Base-by-base conservation (phyloP, 495 filamentous ascomycete genomes). In the Apiosordaria backusii region DNA sequence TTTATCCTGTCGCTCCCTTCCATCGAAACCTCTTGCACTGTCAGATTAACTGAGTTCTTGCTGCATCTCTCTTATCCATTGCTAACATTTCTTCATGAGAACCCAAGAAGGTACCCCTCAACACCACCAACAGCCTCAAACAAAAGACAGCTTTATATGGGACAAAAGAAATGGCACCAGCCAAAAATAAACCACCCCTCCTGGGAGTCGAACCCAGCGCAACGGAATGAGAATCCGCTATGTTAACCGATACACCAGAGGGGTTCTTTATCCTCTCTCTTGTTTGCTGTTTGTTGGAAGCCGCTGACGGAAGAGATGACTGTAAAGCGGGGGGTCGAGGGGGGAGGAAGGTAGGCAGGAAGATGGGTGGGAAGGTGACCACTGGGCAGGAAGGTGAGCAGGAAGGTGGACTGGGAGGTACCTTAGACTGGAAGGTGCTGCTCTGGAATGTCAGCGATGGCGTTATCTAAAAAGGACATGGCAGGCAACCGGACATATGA, bases 161-260 rank as follows among this genome's bases (percentile, higher is more conserved):
- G n/a, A n/a, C n/a, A 59, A 59, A 29, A 45, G 35, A 45, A 45
- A 2, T 13, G 7, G 15, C 4, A 25, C 7, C 21, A 50, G 29
- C n/a, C 10, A 40, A 61, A 21, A 27, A 35, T 29, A 61, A 45
- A 13, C 35, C 35, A 45, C 59, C 59, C 59, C 27, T 45, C 27
- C 59, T n/a, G 59, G 59, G 59, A 61, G 27, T 61, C 59, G 59
- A 61, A 61, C 59, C 59, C 59, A n/a, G 59, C 59, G 59, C 59
- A 61, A 61, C 59, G 59, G 59, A 61, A 61, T 61, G 59, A 61
- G 59, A 61, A 61, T 61, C 59, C 59, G 59, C 59, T 61, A 61
- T 61, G 59, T 61, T 61, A 61, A 61, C 59, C 59, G 59, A 61
- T 61, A 61, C 59, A 61, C 59, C 59, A 61, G 27, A 45, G 27